Evolutionary conservation across 164 flowering plant species (phyloP), one percentile per base, ranked within the genome.

Genomic region (Saururus chinensis): DNA sequence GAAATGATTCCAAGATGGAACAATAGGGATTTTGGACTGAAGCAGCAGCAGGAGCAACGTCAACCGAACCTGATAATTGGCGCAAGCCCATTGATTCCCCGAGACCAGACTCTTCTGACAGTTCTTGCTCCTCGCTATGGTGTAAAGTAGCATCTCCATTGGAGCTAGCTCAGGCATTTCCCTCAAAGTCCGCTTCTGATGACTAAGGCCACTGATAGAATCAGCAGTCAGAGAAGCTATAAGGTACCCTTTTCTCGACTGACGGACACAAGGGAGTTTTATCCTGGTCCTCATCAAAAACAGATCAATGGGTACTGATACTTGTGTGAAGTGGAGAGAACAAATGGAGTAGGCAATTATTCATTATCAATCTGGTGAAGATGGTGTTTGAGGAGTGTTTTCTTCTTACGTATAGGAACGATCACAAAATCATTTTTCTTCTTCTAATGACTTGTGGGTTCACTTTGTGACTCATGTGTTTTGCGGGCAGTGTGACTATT

Each of bases 41-140:
- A 75, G 77, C 81, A 61, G 77, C 81, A 63, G 61, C 83, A 71
- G 51, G 86, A 77, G 63, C 71, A 72, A 68, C 76, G 89, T 64
- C 77, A 61, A 4, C 82, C 77, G 89, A 92, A 61, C 91, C 96
- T 19, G 98, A 89, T 67, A 84, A 83, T 16, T 89, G 98, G 95
- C 87, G 92, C 40, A 89, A 80, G 68, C 85, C 89, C 19, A 67
- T 68, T 21, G 92, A 82, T 65, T 71, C 74, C 52, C 74, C 73
- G 51, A 80, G 67, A 63, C 77, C 76, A 30, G 58, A 69, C 12
- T 67, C 76, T 3, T 53, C 73, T 58, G 81, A 68, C 41, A 66
- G 70, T 40, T n/a, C 49, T 51, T 9, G 68, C 64, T 4, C 56
- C 62, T 30, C 60, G 70, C 16, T 55, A 52, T 30, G 92, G 96